phyloP scores from a whole-genome alignment of 805 yeast genomes.

The Priceomyces castillae region DNA sequence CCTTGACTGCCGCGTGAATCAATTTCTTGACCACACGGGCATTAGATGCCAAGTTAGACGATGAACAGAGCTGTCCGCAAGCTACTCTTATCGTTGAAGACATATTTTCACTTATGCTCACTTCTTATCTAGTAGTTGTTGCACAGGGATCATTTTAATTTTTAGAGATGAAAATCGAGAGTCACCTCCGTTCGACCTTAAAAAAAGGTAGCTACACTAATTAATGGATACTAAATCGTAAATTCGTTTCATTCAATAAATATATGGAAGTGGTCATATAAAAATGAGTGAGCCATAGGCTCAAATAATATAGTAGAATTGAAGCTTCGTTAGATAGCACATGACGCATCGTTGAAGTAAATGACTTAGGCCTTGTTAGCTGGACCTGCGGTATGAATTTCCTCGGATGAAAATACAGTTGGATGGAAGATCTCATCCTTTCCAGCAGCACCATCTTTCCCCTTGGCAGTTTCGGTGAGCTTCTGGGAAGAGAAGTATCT shows the following conservation, averaged over 20 bases:
- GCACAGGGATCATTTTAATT: too few relatives aligned
- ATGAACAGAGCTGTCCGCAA: conserved; percentile 83
- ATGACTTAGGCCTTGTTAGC: conserved; percentile 24
- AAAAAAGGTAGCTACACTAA: too few relatives aligned
- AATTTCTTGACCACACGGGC: conserved; percentile 56
- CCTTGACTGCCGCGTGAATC: conserved; percentile 59
- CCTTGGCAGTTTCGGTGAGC: conserved; percentile 26
- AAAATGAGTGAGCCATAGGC: too few relatives aligned
- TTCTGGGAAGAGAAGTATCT: conserved; percentile 38
- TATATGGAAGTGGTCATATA: too few relatives aligned
- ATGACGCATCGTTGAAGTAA: too few relatives aligned
- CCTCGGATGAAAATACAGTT: conserved; percentile 39
- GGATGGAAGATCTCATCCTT: conserved; percentile 35
- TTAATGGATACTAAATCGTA: too few relatives aligned
- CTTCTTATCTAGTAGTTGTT: too few relatives aligned
- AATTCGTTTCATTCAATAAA: too few relatives aligned
- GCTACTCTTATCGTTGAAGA: conserved; percentile 43
- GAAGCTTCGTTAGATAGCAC: too few relatives aligned
- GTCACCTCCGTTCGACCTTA: too few relatives aligned
- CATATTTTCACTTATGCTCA: neutral
- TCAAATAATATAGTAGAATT: too few relatives aligned
- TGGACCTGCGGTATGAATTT: conserved; percentile 43
- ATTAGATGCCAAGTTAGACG: conserved; percentile 59
- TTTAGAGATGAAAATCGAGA: too few relatives aligned
- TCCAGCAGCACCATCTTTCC: conserved; percentile 29